Evolutionary conservation across 805 yeast species (phyloP).

Genomic region (Millerozyma miso): DNA sequence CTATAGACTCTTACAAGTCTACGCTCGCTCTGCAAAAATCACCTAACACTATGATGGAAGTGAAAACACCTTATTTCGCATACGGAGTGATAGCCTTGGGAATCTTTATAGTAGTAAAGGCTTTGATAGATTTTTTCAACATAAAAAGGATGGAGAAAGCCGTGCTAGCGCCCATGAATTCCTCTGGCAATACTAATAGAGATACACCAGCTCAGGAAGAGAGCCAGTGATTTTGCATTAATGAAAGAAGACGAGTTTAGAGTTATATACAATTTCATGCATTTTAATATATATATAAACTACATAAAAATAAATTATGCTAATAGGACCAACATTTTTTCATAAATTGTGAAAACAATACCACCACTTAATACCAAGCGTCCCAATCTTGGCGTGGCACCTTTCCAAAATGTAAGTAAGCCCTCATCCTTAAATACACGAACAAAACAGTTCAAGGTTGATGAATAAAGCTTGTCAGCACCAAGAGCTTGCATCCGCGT

Average conservation of each 20-base stretch:
- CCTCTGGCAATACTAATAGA: slow-evolving; percentile 2
- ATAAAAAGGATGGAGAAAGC: slow-evolving; percentile 74
- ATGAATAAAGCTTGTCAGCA: slow-evolving; percentile 62
- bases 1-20: slow-evolving; percentile 26
- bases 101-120: slow-evolving; percentile 55
- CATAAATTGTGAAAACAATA: slow-evolving; percentile 93
- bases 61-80: slow-evolving; percentile 51
- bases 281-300: slow-evolving; percentile 1
- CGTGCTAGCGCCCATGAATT: slow-evolving; percentile 46
- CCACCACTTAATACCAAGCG: slow-evolving; percentile 93
- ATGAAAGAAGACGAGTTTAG: slow-evolving; percentile 1
- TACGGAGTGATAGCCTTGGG: slow-evolving; percentile 67
- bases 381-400: slow-evolving; percentile 95
- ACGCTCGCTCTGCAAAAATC: slow-evolving; percentile 13
- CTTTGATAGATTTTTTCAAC: slow-evolving; percentile 65
- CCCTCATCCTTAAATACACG: slow-evolving; percentile 86
- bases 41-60: slow-evolving; percentile 11
- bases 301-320: not conserved
- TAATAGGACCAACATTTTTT: slow-evolving; percentile 66
- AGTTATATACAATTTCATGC: slow-evolving; percentile 1
- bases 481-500: slow-evolving; percentile 96
- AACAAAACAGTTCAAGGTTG: slow-evolving; percentile 79
- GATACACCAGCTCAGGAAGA: slow-evolving; percentile 1
- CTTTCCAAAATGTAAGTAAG: slow-evolving; percentile 89
- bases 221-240: slow-evolving; percentile 1